Evolutionary conservation across 78 protist genomes (phyloP), one percentile per base, ranked within the genome.

Genomic region (Chrysochromulina tobinii): DNA sequence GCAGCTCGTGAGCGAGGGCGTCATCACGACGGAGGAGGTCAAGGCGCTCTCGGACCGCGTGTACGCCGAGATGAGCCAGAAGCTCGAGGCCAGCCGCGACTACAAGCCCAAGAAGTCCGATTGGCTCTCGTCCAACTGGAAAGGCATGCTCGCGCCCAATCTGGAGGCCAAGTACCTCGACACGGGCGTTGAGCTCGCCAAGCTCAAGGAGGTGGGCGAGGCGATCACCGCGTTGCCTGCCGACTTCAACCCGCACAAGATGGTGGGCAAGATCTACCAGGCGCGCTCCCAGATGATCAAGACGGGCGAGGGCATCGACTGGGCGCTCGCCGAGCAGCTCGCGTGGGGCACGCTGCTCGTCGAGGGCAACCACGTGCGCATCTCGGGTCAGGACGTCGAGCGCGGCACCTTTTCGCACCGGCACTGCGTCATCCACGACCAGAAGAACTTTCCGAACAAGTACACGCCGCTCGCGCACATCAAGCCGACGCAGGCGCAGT

Each of bases 321-420:
- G 69, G 89, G 89, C 77, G 68, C 9, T 50, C 54, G 89, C 64
- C 25, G 89, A 85, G 53, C 64, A 27, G 21, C 55, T 85, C 25
- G 89, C 98, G 21, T 96, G 88, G 55, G 97, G 96, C 27, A 81
- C 97, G 11, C 91, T 98, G 57, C 81, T 98, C 53, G 25, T 59
- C 11, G 98, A 98, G 61, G 98, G 97, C 53, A 81, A 83, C 38
- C 98, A 95, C 75, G 99, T 98, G 25, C 97, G 99, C 25, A 90
- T 98, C 53, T 66, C 85, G 77, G 83, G 99, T 95, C 98, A 96
- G 92, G 99, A 98, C 88, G 96, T 95, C n/a, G 99, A 97, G 93
- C 92, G 99, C 25, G 99, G 99, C 61, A 98, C 99, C 15, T 98
- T 98, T 94, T 79, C 93, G 21, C 99, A 98, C 86, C 95, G 99